A percentile compares a stretch with the other conserved stretches of the same genome.
Evolutionary conservation across 257 asterid species (phyloP).

Genomic region (Datura wrightii): DNA sequence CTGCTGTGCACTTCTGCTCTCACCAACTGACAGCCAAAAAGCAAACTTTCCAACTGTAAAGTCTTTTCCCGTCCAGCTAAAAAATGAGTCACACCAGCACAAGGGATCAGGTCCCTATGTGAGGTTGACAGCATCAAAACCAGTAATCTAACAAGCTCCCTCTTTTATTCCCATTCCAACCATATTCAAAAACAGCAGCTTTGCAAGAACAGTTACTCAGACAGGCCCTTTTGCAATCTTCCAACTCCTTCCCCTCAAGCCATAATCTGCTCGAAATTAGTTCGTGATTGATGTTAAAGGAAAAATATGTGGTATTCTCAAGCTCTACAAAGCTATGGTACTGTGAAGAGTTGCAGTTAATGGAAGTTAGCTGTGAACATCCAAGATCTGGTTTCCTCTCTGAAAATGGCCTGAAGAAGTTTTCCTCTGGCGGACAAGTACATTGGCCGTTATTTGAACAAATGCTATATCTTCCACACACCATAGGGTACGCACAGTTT

Average conservation of each 20-base stretch:
- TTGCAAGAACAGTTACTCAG: conserved; percentile 31
- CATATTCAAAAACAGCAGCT: conserved; percentile 19
- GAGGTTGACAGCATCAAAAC: no score
- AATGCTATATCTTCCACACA: conserved; percentile 25
- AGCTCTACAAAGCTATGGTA: conserved; percentile 18
- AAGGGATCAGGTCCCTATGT: no score
- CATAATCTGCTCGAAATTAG: background rate
- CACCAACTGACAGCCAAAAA: no score
- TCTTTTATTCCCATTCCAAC: background rate
- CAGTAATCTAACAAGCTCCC: no score
- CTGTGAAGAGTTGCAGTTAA: background rate
- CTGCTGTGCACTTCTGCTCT: no score
- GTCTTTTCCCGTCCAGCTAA: no score
- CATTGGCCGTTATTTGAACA: conserved; percentile 22
- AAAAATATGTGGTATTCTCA: conserved; percentile 1
- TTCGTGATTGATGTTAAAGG: background rate
- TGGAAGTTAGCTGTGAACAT: background rate
- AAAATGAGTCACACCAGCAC: no score
- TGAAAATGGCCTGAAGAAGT: background rate
- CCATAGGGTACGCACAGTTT: conserved; percentile 21
- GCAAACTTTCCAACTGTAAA: no score
- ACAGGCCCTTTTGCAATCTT: conserved; percentile 29
- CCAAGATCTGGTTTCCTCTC: conserved; percentile 20
- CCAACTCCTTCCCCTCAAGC: background rate
- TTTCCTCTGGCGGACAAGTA: conserved; percentile 17